Evolutionary conservation across 192 early-diverging fungal genomes (phyloP), one percentile per base, ranked within the genome.

Genomic region (Podochytrium sp.): DNA sequence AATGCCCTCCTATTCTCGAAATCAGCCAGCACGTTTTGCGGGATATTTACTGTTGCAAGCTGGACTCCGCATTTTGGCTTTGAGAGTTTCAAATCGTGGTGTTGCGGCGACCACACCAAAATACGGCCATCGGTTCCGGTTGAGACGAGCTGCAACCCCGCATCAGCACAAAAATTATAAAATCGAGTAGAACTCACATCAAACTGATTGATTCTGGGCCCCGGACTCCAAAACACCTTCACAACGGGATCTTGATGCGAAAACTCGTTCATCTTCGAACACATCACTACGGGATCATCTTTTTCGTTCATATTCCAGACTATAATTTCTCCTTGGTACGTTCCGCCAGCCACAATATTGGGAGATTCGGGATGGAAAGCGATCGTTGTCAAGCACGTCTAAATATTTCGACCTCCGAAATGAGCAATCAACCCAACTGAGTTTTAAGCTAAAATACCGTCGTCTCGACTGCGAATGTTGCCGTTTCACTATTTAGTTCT

Each of bases 221-320:
- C 77, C 27, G 72, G 75, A 27, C 79, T 68, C 84, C 84, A 86
- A 16, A 47, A 39, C 1, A 82, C 50, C 68, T 77, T 41, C 27
- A 14, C 18, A 33, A 86, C 71, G 0, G 84, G 79, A 50, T 86
- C 84, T 56, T 83, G 84, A 76, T 86, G 84, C 7, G 78, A 51
- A 10, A 70, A 39, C 20, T 86, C 82, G 58, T 53, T 65, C 61
- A 65, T 76, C 40, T 73, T 72, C 4, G 77, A 77, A 35, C 37
- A 53, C 35, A 76, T 71, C 20, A 81, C 40, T 0, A 83, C 39
- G 0, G 78, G 74, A 72, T 85, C 81, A 33, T 81, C 59, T 37
- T 76, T 38, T 34, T 83, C 80, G 30, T 75, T 80, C 29, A 77
- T 76, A 30, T 73, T 78, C 63, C 76, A 75, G 10, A 86, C 53